phyloP scores from a whole-genome alignment of 2,329 filamentous ascomycete species.

The Colletotrichum tropicicola region DNA sequence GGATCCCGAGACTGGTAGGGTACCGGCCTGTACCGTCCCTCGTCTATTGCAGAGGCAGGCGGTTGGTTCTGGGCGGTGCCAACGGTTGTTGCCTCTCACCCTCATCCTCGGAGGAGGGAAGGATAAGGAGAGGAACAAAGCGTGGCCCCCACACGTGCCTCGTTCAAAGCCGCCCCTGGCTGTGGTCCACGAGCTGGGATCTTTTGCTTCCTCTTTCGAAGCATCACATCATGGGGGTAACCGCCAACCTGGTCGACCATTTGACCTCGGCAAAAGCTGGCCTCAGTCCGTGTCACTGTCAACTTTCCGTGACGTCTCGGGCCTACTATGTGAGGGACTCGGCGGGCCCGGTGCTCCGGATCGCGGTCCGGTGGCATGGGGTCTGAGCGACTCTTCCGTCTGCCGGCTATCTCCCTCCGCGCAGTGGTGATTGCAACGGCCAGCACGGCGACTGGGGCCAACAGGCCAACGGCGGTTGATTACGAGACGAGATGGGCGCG shows the following conservation, averaged over 20 bases:
- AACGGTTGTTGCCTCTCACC: not conserved
- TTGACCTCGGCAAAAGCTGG: not conserved
- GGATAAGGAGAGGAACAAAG: not conserved
- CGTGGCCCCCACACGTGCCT: not conserved
- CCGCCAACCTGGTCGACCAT: not conserved
- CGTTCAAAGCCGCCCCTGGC: not conserved
- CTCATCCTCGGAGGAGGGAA: not conserved
- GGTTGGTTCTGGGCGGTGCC: not conserved
- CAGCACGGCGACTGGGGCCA: not conserved
- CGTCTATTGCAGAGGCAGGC: no score
- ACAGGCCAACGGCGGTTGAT: not conserved
- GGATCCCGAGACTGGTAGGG: no score
- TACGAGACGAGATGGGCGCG: not conserved
- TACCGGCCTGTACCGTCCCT: no score
- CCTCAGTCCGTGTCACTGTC: not conserved
- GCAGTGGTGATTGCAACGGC: not conserved
- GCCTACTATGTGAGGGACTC: not conserved
- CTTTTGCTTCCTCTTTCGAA: not conserved
- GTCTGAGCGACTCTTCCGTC: not conserved
- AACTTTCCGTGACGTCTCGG: not conserved
- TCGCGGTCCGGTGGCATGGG: not conserved
- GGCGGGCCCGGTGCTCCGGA: not conserved
- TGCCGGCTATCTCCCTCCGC: no score
- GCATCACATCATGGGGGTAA: constrained; percentile 1
- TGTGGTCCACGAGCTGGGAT: not conserved